Base-by-base conservation (phyloP, 371 early-diverging fungal genomes). In the Rhizopus microsporus region DNA sequence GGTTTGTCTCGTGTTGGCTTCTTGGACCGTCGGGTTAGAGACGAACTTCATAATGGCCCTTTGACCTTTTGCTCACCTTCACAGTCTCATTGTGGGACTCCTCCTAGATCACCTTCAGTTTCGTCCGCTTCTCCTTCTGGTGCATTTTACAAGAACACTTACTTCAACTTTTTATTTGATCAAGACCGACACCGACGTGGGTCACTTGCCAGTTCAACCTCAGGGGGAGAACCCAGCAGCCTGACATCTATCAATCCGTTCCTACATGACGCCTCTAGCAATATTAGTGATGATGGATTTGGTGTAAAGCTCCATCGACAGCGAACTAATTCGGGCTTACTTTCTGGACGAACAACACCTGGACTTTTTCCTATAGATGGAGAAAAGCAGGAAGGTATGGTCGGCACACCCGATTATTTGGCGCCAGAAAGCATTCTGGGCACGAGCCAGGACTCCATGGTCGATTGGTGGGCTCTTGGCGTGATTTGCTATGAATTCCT, bases 331-430 rank as follows among this genome's bases (percentile, higher is more conserved):
- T 59, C 59, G 15, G 59, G 59, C 23, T 44, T 59, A 15, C 13
- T 51, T 4, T 45, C 66, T 12, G 66, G 66, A 34, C n/a, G 53
- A 29, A 54, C 48, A 4, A 61, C 62, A 7, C 62, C 57, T 34
- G 54, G 51, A 6, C 51, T 39, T 39, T 17, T 51, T n/a, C 17
- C 40, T 31, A 13, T 48, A 30, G 44, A 15, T 17, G 15, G 44
- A 43, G n/a, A 16, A 43, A 43, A 17, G 44, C 17, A 43, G 9
- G 49, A 48, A 8, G 31, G 49, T 13, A 32, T 48, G 47, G 93
- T 93, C 7, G 99, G 99, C 12, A 98, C 99, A n/a, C 99, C 99
- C 0, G 99, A 97, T 68, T 98, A 97, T 67, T 76, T 98, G 54
- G 96, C 97, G 4, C 97, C 97, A 0, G 99, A 98, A 69, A 89